These are phyloP conservation scores for Candida ovalis DNA, from an alignment of 805 yeast genomes.

Conservation along the genomic window DNA sequence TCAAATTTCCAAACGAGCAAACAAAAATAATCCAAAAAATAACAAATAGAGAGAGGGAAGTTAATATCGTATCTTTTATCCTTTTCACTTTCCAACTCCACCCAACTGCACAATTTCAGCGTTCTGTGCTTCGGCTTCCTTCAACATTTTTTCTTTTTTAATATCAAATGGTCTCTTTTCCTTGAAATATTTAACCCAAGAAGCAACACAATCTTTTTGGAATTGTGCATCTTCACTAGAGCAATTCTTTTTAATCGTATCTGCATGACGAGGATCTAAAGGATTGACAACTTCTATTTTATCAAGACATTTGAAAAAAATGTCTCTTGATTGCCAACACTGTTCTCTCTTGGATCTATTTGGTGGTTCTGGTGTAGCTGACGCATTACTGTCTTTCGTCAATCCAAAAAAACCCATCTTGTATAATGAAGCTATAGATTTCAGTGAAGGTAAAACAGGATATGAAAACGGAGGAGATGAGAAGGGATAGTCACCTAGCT, in stretches of 20 bases:
- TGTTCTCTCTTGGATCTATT: slow-evolving; percentile 63
- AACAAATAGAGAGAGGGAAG: not conserved
- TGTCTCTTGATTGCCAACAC: slow-evolving; percentile 91
- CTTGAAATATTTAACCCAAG: slow-evolving; percentile 90
- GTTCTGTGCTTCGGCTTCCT: slow-evolving; percentile 68
- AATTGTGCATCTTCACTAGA: slow-evolving; percentile 53
- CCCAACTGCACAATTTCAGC: slow-evolving; percentile 35
- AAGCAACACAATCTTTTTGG: slow-evolving; percentile 71
- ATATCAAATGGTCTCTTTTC: slow-evolving; percentile 81
- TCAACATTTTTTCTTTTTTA: slow-evolving; percentile 62
- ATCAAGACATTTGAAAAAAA: slow-evolving; percentile 71
- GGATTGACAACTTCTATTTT: slow-evolving; percentile 66
- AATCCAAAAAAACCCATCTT: not conserved
- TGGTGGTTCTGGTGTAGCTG: slow-evolving; percentile 35
- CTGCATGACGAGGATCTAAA: slow-evolving; percentile 46
- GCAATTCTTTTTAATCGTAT: slow-evolving; percentile 53
- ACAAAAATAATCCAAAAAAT: too few relatives aligned
- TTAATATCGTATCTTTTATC: too few relatives aligned
- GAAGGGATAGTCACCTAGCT: too few relatives aligned
- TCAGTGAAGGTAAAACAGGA: not conserved
- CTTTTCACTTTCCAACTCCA: slow-evolving; percentile 25
- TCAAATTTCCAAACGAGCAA: not conserved
- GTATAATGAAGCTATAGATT: too few relatives aligned
- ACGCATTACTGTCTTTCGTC: not conserved
- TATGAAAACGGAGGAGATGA: too few relatives aligned